Evolutionary conservation across 306 rosid species (phyloP), one percentile per base, ranked within the genome.

Genomic region (Pueraria montana): DNA sequence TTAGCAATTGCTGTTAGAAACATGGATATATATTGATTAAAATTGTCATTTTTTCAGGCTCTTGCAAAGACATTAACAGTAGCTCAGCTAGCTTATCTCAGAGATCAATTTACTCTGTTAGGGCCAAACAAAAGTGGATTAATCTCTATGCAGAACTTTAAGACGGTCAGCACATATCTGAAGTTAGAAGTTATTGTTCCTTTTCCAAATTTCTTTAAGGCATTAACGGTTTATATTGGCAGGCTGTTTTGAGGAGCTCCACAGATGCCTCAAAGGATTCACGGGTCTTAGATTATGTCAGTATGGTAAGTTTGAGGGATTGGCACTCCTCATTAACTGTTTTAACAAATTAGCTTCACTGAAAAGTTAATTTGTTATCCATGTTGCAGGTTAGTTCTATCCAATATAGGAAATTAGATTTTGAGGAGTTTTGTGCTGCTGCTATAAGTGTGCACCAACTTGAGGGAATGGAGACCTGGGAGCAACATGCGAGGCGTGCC

Each of bases 341-440:
- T 71, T 52, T 55, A 3, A 14, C 48, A 48, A 50, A 61, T 14
- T 40, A 73, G 20, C 46, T 56, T 53, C 30, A 34, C 48, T 11
- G 38, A 68, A 46, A 34, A n/a, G 50, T 72, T 34, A 50, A 69
- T 67, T 46, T 45, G 23, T 32, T 8, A 10, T 67, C 42, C 42
- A 38, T 84, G 65, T 69, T 81, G 68, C 91, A 94, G 98, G 78
- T 94, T 83, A 89, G 96, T 79, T 91, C 97, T 52, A 86, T 89
- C 56, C 96, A 89, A 53, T 94, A 94, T 83, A 89, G 92, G 79
- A 92, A 88, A 80, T 36, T 94, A 81, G 93, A 94, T 82, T 94
- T 94, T 80, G 96, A 94, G 89, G 98, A 92, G 82, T 94, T 94
- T 74, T 91, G 98, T 80, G 93, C 94, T 74, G 94, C 97, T 64